Base-by-base conservation (phyloP, 2,329 filamentous ascomycete genomes). In the Alternaria dauci region DNA sequence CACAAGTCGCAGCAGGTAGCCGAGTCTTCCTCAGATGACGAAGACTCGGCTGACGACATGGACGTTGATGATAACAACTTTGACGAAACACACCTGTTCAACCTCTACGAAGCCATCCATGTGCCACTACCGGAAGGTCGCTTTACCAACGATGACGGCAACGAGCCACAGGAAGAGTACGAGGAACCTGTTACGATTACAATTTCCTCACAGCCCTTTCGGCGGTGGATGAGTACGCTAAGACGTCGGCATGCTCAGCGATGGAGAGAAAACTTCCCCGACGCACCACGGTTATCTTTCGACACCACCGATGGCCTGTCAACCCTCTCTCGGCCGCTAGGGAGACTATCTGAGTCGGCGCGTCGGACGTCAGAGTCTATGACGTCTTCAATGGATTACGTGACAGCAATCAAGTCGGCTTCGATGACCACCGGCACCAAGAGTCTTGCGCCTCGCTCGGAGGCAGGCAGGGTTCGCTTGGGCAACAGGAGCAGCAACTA, bases 361-460 rank as follows among this genome's bases (percentile, higher is more conserved):
- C 82, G 82, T 61, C 78, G 75, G 57, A 79, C 80, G 52, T 81
- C 77, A 42, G 78, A 68, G 8, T 91, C 90, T 2, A 91, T 91
- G 12, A 85, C 86, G 1, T 92, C 91, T 7, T 96, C 93, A 0
- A 88, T 92, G 61, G 90, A 87, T 2, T 93, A 94, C 72, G 87
- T 97, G 39, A 88, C 89, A n/a, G 90, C 88, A 16, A 86, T 96
- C 68, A 93, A 90, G 75, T 95, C 92, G 63, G 91, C 91, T 53
- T 94, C 90, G 60, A 84, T 92, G 61, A 96, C 93, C 61, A 82
- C 94, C 60, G 86, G 88, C 48, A 92, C 89, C 70, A 84, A 87
- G 67, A 96, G 91, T 77, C 83, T 90, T 60, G 82, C 87, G 47
- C 86, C 87, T 32, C 85, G 54, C 87, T 89, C 41, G 78, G 82